Percentiles rank a stretch among this genome's conserved stretches.
Evolutionary conservation across 2,329 filamentous ascomycete species (phyloP).

Genomic region (Apiospora arundinis): DNA sequence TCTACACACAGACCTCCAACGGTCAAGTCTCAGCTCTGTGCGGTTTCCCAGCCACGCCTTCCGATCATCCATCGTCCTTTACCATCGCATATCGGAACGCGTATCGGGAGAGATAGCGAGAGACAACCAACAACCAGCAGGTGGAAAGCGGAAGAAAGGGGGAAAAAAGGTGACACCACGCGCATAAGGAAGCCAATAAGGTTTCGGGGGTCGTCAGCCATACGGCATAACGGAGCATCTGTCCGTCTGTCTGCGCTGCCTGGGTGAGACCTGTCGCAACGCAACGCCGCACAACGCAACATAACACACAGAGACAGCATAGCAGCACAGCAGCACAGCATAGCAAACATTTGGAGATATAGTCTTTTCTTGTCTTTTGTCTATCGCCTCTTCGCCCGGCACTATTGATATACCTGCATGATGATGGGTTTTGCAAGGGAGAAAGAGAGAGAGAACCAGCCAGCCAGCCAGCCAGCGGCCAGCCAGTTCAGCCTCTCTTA

Average conservation of each 20-base stretch:
- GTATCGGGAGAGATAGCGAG: not conserved
- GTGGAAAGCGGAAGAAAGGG: not conserved
- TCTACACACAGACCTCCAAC: slow-evolving; percentile 6
- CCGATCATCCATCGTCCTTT: not conserved
- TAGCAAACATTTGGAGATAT: not conserved
- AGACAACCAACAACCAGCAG: not conserved
- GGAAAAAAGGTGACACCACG: not conserved
- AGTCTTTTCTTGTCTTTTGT: not conserved
- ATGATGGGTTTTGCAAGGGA: not conserved
- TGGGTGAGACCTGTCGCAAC: slow-evolving; percentile 17
- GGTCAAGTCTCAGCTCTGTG: not conserved
- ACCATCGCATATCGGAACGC: not conserved
- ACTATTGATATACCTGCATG: not conserved
- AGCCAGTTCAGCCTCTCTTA: not conserved
- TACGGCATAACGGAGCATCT: slow-evolving; percentile 11
- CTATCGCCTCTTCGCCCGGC: not conserved
- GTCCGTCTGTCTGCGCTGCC: not conserved
- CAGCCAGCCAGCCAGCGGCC: slow-evolving; percentile 2
- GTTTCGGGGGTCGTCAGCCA: slow-evolving; percentile 18
- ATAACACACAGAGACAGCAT: not conserved
- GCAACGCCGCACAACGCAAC: not conserved
- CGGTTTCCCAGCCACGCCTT: not conserved
- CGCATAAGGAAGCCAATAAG: slow-evolving; percentile 4
- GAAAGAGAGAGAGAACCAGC: not conserved
- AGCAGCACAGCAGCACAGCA: not conserved